Percentiles rank a stretch among this genome's conserved stretches.
phyloP scores from a whole-genome alignment of 345 rosid species.

The Moricandia arvensis region DNA sequence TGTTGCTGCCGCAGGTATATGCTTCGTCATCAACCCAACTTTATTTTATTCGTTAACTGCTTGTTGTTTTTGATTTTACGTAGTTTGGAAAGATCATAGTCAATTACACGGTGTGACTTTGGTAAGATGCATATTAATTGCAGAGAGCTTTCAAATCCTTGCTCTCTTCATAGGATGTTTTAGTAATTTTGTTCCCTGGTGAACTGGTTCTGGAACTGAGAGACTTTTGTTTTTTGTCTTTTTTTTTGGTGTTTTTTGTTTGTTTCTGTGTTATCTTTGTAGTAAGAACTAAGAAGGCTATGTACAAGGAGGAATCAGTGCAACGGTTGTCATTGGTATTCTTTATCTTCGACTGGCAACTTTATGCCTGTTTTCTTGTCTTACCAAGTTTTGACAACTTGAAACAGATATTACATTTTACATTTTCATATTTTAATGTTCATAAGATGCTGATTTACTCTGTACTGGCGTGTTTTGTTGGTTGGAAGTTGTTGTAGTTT shows the following conservation, averaged over 20 bases:
- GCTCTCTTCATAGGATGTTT: conserved; percentile 45
- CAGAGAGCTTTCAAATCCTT: conserved; percentile 40
- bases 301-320: conserved; percentile 89
- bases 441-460: conserved; percentile 32
- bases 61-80: conserved; percentile 61
- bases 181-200: conserved; percentile 53
- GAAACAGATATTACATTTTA: conserved; percentile 38
- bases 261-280: conserved; percentile 70
- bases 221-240: conserved; percentile 56
- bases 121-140: conserved; percentile 68
- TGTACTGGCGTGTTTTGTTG: conserved; percentile 11
- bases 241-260: conserved; percentile 74
- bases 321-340: conserved; percentile 88
- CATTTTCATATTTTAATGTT: conserved; percentile 38
- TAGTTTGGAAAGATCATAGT: conserved; percentile 84
- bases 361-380: conserved; percentile 82
- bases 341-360: conserved; percentile 83
- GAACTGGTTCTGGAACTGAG: conserved; percentile 88
- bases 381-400: conserved; percentile 51
- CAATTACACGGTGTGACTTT: conserved; percentile 77
- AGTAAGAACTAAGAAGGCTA: conserved; percentile 92
- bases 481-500: conserved; percentile 19
- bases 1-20: conserved; percentile 60
- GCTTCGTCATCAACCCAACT: conserved; percentile 27
- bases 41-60: conserved; percentile 51